Conservation (phyloP, 129 eudicot genomes). For the Flaveria trinervia region DNA sequence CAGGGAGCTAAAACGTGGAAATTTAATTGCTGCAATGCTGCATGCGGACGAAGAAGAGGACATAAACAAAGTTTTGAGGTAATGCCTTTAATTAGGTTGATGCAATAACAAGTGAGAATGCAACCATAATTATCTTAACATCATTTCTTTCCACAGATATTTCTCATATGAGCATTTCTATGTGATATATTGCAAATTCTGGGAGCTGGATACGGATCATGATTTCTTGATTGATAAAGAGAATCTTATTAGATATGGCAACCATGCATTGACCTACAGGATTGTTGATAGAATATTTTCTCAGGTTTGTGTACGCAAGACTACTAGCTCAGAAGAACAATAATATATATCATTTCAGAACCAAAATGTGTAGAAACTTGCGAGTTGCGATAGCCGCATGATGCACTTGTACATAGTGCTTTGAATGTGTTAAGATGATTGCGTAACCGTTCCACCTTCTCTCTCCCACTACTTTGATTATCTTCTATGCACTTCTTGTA, state of each 20-base stretch:
- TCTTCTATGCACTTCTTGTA: no score
- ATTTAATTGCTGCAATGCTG: conserved; percentile 53
- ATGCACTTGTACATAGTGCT: no score
- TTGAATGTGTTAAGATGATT: no score
- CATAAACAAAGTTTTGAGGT: conserved; percentile 83
- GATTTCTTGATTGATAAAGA: conserved; percentile 83
- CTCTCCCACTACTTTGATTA: no score
- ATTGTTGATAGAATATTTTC: conserved; percentile 88
- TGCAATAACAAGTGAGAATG: not conserved
- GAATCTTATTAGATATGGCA: conserved; percentile 80
- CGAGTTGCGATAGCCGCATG: no score
- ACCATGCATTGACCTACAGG: conserved; percentile 87
- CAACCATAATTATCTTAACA: conserved; percentile 6
- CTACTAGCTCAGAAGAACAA: not conserved
- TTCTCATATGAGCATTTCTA: conserved; percentile 87
- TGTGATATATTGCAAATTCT: conserved; percentile 86
- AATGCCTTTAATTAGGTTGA: conserved; percentile 1
- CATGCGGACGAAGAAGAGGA: conserved; percentile 94
- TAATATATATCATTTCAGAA: not conserved
- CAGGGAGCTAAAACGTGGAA: conserved; percentile 35
- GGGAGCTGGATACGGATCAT: conserved; percentile 90
- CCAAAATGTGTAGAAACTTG: no score
- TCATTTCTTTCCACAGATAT: conserved; percentile 43
- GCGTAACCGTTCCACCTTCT: no score
- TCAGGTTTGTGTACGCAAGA: conserved; percentile 53